A percentile compares a stretch with the other conserved stretches of the same genome.
Conservation (phyloP, 73 alveolate genomes). For the Blepharisma stoltei region DNA sequence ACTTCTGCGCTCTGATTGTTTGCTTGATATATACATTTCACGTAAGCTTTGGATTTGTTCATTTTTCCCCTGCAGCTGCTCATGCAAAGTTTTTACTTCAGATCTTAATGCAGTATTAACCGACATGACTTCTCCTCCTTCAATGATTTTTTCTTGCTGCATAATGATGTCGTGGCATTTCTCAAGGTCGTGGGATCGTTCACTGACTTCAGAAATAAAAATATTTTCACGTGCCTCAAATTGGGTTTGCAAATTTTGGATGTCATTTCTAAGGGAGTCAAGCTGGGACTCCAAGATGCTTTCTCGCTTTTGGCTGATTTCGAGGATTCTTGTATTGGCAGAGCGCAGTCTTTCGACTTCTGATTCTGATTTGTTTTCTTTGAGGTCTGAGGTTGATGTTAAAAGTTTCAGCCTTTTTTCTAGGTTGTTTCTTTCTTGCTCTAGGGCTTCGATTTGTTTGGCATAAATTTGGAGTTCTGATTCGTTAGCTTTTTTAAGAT, state of each 20-base stretch:
- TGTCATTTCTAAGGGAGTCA: not conserved
- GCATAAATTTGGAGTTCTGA: not conserved
- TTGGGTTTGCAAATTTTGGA: not conserved
- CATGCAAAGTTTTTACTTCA: not conserved
- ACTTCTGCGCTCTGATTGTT: not conserved
- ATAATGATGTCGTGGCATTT: not conserved
- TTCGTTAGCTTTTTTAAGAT: not conserved
- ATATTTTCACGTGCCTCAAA: not conserved
- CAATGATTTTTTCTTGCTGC: not conserved
- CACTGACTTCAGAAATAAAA: not conserved
- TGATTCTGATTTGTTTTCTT: not conserved
- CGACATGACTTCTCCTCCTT: not conserved
- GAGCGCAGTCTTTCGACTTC: not conserved
- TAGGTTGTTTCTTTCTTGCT: not conserved
- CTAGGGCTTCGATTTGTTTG: not conserved
- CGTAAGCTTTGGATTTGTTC: slow-evolving; percentile 1
- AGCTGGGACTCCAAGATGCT: not conserved
- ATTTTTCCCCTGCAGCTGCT: not conserved
- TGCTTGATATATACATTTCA: not conserved
- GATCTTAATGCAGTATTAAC: not conserved
- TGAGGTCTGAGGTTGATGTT: not conserved
- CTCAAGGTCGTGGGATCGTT: not conserved
- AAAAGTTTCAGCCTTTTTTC: not conserved
- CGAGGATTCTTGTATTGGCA: not conserved
- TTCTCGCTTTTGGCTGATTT: not conserved